These are phyloP conservation scores for Xylaria sp. DNA, from an alignment of 2,329 filamentous ascomycete species.

Conservation along the genomic window DNA sequence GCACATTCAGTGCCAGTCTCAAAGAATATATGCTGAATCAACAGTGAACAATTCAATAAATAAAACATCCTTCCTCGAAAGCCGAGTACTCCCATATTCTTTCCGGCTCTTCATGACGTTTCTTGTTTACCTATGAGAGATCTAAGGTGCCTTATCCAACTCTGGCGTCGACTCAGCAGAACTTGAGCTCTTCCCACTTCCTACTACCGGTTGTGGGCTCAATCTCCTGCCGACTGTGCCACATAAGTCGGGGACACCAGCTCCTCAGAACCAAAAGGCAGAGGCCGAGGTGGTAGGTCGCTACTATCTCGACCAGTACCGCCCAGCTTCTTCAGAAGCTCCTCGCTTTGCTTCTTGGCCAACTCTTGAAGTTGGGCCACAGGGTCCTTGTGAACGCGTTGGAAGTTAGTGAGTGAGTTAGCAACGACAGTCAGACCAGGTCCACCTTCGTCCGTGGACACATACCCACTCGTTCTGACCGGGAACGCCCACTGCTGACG, in stretches of 20 bases:
- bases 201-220: conserved; percentile 53
- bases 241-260: conserved; percentile 53
- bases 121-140: not conserved
- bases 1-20: not conserved
- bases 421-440: conserved; percentile 59
- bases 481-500: conserved; percentile 81
- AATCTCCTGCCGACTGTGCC: conserved; percentile 46
- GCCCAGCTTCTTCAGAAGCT: conserved; percentile 60
- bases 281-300: conserved; percentile 54
- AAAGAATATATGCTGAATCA: conserved; percentile 2
- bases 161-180: conserved; percentile 31
- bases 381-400: conserved; percentile 67
- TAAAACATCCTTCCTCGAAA: not conserved
- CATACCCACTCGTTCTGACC: conserved; percentile 94
- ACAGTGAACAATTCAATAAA: not conserved
- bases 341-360: conserved; percentile 68
- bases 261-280: conserved; percentile 61
- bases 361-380: conserved; percentile 72
- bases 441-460: conserved; percentile 62
- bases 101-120: not conserved
- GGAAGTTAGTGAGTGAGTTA: conserved; percentile 62
- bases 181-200: conserved; percentile 44
- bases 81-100: not conserved
- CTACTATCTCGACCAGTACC: conserved; percentile 44
- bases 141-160: not conserved